A percentile compares a stretch with the other conserved stretches of the same genome.
These are phyloP conservation scores for Rhododendron molle DNA, from an alignment of 148 eudicot genomes.

Conservation along the genomic window DNA sequence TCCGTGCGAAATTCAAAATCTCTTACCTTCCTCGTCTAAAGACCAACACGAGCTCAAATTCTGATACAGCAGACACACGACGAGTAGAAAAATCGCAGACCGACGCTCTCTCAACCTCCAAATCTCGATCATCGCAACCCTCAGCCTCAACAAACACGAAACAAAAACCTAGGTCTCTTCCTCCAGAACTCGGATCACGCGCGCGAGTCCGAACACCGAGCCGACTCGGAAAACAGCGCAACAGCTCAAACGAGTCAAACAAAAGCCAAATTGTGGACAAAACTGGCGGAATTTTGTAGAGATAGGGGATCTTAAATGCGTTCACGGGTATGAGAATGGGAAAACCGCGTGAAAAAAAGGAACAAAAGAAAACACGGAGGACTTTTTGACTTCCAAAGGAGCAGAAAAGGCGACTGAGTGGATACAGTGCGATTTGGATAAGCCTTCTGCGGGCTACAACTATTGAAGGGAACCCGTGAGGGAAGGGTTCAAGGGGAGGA, in stretches of 20 bases:
- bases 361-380: neutral
- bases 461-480: neutral
- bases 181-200: neutral
- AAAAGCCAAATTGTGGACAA: neutral
- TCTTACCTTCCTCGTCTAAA: constrained; percentile 28
- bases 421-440: neutral
- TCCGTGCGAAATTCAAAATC: neutral
- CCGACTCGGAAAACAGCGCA: constrained; percentile 4
- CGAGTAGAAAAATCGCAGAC: constrained; percentile 15
- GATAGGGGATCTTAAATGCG: neutral
- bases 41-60: constrained; percentile 21
- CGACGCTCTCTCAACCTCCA: constrained; percentile 21
- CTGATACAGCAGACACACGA: constrained; percentile 18
- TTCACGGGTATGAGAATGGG: neutral
- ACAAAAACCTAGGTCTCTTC: neutral
- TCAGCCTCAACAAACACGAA: neutral
- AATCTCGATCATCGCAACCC: constrained; percentile 36
- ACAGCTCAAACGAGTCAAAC: neutral
- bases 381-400: neutral
- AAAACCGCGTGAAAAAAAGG: neutral
- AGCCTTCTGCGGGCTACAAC: neutral
- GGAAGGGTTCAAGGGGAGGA: neutral
- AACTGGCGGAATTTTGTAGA: neutral
- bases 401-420: neutral
- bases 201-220: neutral